These are phyloP conservation scores for Neonectria hederae DNA, from an alignment of 2,329 filamentous ascomycete genomes.

Conservation along the genomic window DNA sequence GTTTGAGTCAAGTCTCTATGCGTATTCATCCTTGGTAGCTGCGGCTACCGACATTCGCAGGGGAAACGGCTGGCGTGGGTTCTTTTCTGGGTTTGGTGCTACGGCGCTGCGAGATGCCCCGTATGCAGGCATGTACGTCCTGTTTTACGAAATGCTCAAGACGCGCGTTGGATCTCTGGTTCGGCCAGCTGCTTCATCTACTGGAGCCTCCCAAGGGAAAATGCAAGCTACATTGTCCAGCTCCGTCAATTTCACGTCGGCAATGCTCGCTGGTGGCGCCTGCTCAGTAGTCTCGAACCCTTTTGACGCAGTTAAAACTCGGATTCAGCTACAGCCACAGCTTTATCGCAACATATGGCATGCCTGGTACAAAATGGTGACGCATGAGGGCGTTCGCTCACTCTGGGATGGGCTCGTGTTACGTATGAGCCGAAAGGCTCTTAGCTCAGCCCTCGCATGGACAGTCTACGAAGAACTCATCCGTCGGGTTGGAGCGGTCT, in stretches of 20 bases:
- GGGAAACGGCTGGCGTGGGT: slow-evolving; percentile 79
- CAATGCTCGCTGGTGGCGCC: slow-evolving; percentile 79
- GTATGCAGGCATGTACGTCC: slow-evolving; percentile 92
- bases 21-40: slow-evolving; percentile 78
- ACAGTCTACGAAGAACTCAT: slow-evolving; percentile 96
- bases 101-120: slow-evolving; percentile 95
- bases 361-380: slow-evolving; percentile 79
- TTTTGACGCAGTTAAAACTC: slow-evolving; percentile 95
- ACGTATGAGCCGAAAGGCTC: slow-evolving; percentile 88
- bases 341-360: slow-evolving; percentile 85
- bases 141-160: slow-evolving; percentile 91
- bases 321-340: slow-evolving; percentile 87
- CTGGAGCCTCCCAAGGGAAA: slow-evolving; percentile 27
- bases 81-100: slow-evolving; percentile 93
- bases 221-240: slow-evolving; percentile 52
- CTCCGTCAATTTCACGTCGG: slow-evolving; percentile 87
- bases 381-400: slow-evolving; percentile 80
- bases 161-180: slow-evolving; percentile 57
- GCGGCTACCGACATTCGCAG: slow-evolving; percentile 79
- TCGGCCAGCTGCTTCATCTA: slow-evolving; percentile 19
- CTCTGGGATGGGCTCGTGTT: slow-evolving; percentile 88
- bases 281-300: slow-evolving; percentile 94
- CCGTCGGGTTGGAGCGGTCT: slow-evolving; percentile 57
- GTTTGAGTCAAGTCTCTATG: slow-evolving; percentile 89
- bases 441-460: slow-evolving; percentile 96